Percentiles rank a stretch among this genome's conserved stretches.
phyloP scores from a whole-genome alignment of 352 stramenopile species.

The Globisporangium viniferum region DNA sequence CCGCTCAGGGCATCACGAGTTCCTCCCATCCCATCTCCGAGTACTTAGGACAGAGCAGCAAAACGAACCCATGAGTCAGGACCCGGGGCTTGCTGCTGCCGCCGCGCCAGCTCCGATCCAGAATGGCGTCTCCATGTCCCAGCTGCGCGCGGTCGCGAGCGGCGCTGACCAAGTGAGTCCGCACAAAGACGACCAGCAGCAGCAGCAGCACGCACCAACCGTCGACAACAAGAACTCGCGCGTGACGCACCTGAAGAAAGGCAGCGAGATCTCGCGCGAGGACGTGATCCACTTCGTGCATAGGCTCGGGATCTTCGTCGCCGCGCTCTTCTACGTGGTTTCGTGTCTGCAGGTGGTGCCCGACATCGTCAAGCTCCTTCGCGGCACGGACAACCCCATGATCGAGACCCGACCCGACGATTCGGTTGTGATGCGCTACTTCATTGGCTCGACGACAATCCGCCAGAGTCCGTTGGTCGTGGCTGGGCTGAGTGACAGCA shows the following conservation, averaged over 20 bases:
- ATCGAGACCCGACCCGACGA: neutral
- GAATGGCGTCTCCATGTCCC: neutral
- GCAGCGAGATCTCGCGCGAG: constrained; percentile 1
- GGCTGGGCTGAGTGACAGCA: constrained; percentile 19
- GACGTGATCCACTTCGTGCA: constrained; percentile 12
- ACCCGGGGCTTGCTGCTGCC: neutral
- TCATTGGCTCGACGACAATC: constrained; percentile 20
- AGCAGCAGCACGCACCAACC: neutral
- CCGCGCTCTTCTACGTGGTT: constrained; percentile 10
- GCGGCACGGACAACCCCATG: constrained; percentile 9
- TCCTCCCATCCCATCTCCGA: neutral
- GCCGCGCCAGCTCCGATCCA: neutral
- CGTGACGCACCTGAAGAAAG: neutral
- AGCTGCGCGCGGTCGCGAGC: neutral
- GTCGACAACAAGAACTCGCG: neutral
- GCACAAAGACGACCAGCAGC: too few species aligned
- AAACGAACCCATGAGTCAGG: neutral
- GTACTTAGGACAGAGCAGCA: neutral
- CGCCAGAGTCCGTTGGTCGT: constrained; percentile 31
- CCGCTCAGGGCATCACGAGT: neutral
- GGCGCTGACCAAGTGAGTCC: neutral
- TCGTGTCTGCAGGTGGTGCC: constrained; percentile 14
- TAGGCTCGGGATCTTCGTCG: constrained; percentile 10
- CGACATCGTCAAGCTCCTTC: constrained; percentile 13
- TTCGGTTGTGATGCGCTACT: constrained; percentile 18